phyloP scores from a whole-genome alignment of 768 basidiomycete genomes.

The Trametes punicea region DNA sequence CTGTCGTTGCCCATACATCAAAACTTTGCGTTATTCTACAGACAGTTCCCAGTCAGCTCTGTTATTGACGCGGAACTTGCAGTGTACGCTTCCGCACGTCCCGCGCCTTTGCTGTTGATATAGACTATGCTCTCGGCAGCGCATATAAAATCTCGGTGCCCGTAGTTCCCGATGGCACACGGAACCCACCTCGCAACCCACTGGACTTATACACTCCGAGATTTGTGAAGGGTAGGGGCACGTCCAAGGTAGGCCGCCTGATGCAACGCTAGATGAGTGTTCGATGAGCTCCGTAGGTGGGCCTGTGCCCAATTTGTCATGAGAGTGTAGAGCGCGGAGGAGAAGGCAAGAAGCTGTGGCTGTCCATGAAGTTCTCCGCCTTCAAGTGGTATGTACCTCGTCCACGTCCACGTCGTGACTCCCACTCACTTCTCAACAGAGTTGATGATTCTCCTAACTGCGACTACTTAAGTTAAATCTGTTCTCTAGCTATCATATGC shows the following conservation, averaged over 20 bases:
- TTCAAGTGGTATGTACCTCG: slow-evolving; percentile 64
- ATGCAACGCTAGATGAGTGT: background rate
- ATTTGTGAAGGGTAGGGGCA: slow-evolving; percentile 67
- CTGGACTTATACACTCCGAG: slow-evolving; percentile 78
- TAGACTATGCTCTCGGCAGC: background rate
- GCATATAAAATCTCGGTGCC: background rate
- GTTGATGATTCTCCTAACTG: background rate
- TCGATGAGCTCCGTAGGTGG: slow-evolving; percentile 33
- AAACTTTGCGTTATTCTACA: slow-evolving; percentile 61
- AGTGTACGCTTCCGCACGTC: slow-evolving; percentile 34
- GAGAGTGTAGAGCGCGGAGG: slow-evolving; percentile 62
- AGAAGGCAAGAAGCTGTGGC: slow-evolving; percentile 60
- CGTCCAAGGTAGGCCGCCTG: slow-evolving; percentile 43
- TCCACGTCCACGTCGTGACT: background rate
- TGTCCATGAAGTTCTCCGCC: slow-evolving; percentile 77
- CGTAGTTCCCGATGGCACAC: slow-evolving; percentile 38
- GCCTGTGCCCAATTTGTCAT: slow-evolving; percentile 74
- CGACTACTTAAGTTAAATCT: no score
- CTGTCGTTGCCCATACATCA: slow-evolving; percentile 41
- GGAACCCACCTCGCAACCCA: slow-evolving; percentile 56
- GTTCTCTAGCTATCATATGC: slow-evolving; percentile 86
- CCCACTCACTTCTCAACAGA: background rate
- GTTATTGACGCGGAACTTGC: slow-evolving; percentile 41
- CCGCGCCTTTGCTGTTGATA: background rate
- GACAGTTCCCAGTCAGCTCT: slow-evolving; percentile 65